A percentile compares a stretch with the other conserved stretches of the same genome.
Evolutionary conservation across 2,329 filamentous ascomycete species (phyloP).

Genomic region (Ophiostoma novo-ulmi): DNA sequence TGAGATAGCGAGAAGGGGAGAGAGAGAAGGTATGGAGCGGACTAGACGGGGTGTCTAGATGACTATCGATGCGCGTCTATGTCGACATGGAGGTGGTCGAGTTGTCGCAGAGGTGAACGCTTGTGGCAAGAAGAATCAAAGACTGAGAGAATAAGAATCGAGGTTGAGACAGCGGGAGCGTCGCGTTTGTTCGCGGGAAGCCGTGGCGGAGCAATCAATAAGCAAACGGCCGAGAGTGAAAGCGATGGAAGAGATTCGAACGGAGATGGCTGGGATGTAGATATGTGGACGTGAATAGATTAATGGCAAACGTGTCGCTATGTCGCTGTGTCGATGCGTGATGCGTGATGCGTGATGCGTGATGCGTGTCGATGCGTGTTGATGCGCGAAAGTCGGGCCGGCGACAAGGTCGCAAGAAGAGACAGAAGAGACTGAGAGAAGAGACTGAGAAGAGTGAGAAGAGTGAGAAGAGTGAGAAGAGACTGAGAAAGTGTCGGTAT

Average conservation of each 20-base stretch:
- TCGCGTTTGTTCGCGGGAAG: background rate
- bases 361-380: background rate
- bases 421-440: background rate
- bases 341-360: too few relatives aligned
- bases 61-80: background rate
- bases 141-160: background rate
- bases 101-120: background rate
- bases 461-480: background rate
- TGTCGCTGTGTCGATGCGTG: background rate
- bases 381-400: slow-evolving; percentile 1
- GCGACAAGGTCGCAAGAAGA: background rate
- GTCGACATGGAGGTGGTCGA: slow-evolving; percentile 7
- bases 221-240: background rate
- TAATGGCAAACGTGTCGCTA: too few relatives aligned
- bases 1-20: background rate
- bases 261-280: background rate
- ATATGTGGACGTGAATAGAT: background rate
- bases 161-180: background rate
- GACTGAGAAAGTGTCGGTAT: background rate
- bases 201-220: background rate
- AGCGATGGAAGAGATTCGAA: background rate
- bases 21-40: background rate
- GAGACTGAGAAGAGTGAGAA: background rate
- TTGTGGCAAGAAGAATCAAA: background rate
- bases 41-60: background rate